These are phyloP conservation scores for Venturia carpophila DNA, from an alignment of 2,329 filamentous ascomycete genomes.

Conservation along the genomic window DNA sequence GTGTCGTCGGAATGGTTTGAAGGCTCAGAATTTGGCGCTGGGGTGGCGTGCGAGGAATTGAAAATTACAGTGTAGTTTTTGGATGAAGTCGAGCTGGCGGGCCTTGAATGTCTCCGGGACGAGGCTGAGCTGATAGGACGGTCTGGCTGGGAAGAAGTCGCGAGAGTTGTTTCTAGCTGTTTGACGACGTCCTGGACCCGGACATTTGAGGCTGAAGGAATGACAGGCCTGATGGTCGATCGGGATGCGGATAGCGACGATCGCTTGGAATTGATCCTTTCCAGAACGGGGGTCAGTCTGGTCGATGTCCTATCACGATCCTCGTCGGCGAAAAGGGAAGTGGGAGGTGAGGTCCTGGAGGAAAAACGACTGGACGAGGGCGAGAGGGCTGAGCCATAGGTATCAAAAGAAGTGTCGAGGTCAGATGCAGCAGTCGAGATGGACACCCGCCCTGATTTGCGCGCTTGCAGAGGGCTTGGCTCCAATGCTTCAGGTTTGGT, in stretches of 20 bases:
- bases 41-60: background rate
- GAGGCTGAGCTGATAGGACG: conserved; percentile 1
- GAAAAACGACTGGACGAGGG: conserved; percentile 33
- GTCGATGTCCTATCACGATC: background rate
- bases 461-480: conserved; percentile 29
- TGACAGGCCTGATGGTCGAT: conserved; percentile 32
- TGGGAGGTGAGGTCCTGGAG: conserved; percentile 33
- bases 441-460: conserved; percentile 31
- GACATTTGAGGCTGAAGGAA: conserved; percentile 28
- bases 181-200: conserved; percentile 23
- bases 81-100: conserved; percentile 11
- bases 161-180: conserved; percentile 19
- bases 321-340: conserved; percentile 25
- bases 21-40: background rate
- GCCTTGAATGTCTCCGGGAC: conserved; percentile 25
- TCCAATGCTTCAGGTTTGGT: conserved; percentile 27
- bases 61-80: conserved; percentile 9
- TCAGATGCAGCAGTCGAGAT: conserved; percentile 33
- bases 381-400: conserved; percentile 27
- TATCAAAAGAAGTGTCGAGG: conserved; percentile 26
- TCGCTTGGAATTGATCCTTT: conserved; percentile 1
- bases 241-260: conserved; percentile 5
- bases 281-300: conserved; percentile 12
- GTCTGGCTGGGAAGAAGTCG: conserved; percentile 24
- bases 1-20: background rate